Evolutionary conservation across 2,329 filamentous ascomycete genomes (phyloP).

Genomic region (Colletotrichum ledebouriae): DNA sequence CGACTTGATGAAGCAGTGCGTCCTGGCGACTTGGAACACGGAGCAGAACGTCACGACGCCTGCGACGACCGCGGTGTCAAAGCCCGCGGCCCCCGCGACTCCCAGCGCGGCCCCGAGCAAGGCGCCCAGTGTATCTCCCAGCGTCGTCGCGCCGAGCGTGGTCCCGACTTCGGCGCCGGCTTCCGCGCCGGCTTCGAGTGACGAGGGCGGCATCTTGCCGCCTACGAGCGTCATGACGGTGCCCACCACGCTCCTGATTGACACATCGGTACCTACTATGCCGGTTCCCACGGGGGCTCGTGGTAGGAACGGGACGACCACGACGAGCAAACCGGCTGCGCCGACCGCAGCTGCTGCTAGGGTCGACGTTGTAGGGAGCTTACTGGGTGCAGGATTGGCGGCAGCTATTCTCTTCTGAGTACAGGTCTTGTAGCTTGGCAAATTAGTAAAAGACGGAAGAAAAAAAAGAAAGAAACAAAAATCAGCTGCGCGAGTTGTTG

Average conservation of each 20-base stretch:
- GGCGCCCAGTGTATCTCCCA: constrained; percentile 8
- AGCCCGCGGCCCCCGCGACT: constrained; percentile 5
- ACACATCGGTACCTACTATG: constrained; percentile 30
- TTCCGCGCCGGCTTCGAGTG: background rate
- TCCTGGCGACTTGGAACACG: constrained; percentile 48
- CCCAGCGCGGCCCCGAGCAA: background rate
- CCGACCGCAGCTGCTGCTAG: constrained; percentile 23
- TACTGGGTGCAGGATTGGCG: no score
- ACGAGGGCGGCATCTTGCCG: constrained; percentile 27
- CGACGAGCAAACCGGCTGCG: background rate
- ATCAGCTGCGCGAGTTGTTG: no score
- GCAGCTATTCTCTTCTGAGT: no score
- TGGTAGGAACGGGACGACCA: constrained; percentile 18
- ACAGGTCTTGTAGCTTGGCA: no score
- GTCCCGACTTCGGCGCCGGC: constrained; percentile 6
- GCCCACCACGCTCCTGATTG: constrained; percentile 27
- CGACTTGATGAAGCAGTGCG: constrained; percentile 58
- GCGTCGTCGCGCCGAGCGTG: background rate
- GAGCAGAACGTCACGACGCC: constrained; percentile 34
- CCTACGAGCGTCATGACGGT: constrained; percentile 27
- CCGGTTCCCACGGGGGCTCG: constrained; percentile 14
- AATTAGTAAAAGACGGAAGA: no score
- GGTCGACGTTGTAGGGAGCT: no score
- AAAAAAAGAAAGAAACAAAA: no score
- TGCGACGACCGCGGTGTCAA: background rate